Conservation (phyloP, 352 stramenopile species). For the Phytophthora crassamura region DNA sequence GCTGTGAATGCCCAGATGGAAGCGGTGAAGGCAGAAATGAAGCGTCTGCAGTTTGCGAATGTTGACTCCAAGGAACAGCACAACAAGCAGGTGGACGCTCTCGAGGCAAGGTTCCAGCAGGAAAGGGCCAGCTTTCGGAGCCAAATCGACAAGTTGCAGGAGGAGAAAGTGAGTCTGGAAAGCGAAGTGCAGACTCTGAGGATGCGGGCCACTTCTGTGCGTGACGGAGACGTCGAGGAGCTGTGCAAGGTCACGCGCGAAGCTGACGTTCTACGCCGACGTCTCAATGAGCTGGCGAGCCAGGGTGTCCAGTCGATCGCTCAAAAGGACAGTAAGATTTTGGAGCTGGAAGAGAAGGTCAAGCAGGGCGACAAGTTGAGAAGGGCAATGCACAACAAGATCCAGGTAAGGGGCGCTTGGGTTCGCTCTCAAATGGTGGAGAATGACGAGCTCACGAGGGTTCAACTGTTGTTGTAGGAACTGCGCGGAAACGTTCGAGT, state of each 20-base stretch:
- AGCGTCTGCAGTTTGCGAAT: conserved; percentile 47
- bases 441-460: conserved; percentile 1
- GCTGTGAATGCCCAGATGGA: conserved; percentile 86
- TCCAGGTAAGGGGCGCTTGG: conserved; percentile 71
- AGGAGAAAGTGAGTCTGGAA: conserved; percentile 79
- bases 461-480: conserved; percentile 76
- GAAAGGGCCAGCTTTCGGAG: conserved; percentile 44
- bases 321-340: conserved; percentile 73
- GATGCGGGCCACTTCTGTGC: conserved; percentile 52
- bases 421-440: neutral
- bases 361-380: conserved; percentile 85
- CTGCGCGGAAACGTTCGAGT: conserved; percentile 99
- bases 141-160: conserved; percentile 68
- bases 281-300: conserved; percentile 68
- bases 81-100: conserved; percentile 32
- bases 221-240: conserved; percentile 72
- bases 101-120: conserved; percentile 50
- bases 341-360: conserved; percentile 76
- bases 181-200: conserved; percentile 76
- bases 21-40: conserved; percentile 77
- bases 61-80: conserved; percentile 52
- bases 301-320: conserved; percentile 70
- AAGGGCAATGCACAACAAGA: conserved; percentile 98
- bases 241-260: conserved; percentile 76
- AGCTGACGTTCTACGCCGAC: conserved; percentile 70